A percentile compares a stretch with the other conserved stretches of the same genome.
phyloP scores from a whole-genome alignment of 495 filamentous ascomycete genomes.

The Neurospora tetrasperma region DNA sequence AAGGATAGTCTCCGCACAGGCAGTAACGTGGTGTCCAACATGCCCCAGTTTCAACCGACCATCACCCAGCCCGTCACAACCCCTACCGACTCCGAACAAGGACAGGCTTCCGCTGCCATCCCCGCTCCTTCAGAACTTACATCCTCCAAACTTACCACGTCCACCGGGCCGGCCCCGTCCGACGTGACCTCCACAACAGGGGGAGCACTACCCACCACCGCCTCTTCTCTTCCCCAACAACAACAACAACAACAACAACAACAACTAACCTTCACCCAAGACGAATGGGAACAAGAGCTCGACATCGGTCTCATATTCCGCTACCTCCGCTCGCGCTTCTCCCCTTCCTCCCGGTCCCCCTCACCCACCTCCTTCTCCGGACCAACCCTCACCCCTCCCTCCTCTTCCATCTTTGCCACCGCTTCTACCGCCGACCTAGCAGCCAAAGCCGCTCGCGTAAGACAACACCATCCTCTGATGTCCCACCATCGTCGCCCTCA shows the following conservation, averaged over 20 bases:
- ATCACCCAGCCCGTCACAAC: constrained; percentile 21
- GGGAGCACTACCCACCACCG: not conserved
- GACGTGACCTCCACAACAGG: not conserved
- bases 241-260: not conserved
- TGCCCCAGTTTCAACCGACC: constrained; percentile 42
- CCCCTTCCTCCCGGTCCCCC: constrained; percentile 21
- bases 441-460: constrained; percentile 69
- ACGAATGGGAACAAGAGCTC: constrained; percentile 83
- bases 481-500: constrained; percentile 38
- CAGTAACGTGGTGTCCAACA: constrained; percentile 13
- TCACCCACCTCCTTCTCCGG: constrained; percentile 28
- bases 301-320: constrained; percentile 83
- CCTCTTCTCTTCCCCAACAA: not conserved
- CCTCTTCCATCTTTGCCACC: constrained; percentile 28
- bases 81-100: not conserved
- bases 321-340: constrained; percentile 69
- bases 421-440: constrained; percentile 52
- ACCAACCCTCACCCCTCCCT: constrained; percentile 9
- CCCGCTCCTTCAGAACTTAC: not conserved
- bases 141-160: not conserved
- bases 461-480: constrained; percentile 77
- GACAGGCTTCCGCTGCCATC: not conserved
- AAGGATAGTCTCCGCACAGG: not conserved
- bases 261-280: constrained; percentile 36
- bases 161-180: not conserved